phyloP scores from a whole-genome alignment of 148 eudicot species.

The Camellia lanceoleosa region DNA sequence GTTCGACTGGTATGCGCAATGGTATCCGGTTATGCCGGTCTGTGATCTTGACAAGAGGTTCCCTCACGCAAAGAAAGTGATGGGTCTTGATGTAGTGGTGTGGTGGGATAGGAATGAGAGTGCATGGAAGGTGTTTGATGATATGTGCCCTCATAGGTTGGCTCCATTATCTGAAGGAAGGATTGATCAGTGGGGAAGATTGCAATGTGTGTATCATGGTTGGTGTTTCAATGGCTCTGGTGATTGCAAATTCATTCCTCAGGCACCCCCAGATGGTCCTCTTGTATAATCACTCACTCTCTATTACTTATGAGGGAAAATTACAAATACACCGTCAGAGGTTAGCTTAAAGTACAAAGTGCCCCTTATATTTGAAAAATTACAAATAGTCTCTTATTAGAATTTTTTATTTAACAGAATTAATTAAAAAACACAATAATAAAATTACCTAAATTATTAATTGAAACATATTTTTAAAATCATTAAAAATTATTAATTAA shows the following conservation, averaged over 20 bases:
- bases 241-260: constrained; percentile 67
- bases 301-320: too few species aligned
- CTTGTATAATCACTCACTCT: constrained; percentile 27
- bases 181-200: constrained; percentile 77
- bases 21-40: constrained; percentile 66
- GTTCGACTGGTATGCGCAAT: constrained; percentile 68
- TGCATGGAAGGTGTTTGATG: constrained; percentile 75
- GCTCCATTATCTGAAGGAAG: constrained; percentile 83
- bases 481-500: too few species aligned
- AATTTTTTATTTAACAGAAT: too few species aligned
- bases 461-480: too few species aligned
- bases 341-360: too few species aligned
- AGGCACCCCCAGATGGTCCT: constrained; percentile 72
- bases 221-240: constrained; percentile 80
- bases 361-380: too few species aligned
- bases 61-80: constrained; percentile 60
- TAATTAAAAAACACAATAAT: background rate
- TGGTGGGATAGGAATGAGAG: constrained; percentile 69
- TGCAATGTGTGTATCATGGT: constrained; percentile 89
- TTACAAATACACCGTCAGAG: too few species aligned
- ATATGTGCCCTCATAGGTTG: constrained; percentile 76
- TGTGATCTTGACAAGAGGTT: constrained; percentile 73
- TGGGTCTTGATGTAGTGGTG: constrained; percentile 66
- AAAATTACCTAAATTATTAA: background rate
- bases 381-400: too few species aligned